phyloP scores from a whole-genome alignment of 768 basidiomycete species.

The Paxillus ammoniavirescens region DNA sequence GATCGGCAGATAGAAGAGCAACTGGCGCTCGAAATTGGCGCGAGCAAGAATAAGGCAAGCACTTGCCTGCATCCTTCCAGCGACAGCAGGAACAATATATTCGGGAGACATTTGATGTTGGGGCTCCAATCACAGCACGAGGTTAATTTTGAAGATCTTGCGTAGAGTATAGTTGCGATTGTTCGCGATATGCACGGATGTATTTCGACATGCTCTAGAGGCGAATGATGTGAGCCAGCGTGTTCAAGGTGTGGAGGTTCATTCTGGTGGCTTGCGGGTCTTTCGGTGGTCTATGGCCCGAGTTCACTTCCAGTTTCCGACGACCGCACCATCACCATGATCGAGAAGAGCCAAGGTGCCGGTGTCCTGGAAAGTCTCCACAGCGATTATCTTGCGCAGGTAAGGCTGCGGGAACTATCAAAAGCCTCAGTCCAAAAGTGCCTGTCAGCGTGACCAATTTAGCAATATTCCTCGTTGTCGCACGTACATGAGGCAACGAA shows the following conservation, averaged over 20 bases:
- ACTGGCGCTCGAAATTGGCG: background rate
- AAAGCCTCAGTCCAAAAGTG: background rate
- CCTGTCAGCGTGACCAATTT: conserved; percentile 10
- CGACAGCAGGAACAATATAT: background rate
- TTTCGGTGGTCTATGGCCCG: no score
- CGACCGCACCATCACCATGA: conserved; percentile 12
- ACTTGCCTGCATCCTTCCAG: background rate
- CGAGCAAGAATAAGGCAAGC: background rate
- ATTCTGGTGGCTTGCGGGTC: conserved; percentile 3
- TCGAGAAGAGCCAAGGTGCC: conserved; percentile 11
- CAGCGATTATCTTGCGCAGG: conserved; percentile 8
- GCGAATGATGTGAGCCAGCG: background rate
- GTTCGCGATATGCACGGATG: background rate
- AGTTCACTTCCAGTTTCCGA: background rate
- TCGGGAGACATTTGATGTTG: background rate
- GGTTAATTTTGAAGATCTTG: no score
- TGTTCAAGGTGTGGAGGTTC: background rate
- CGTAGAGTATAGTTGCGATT: background rate
- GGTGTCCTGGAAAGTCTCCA: conserved; percentile 24
- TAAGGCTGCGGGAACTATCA: conserved; percentile 1
- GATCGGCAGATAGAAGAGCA: background rate
- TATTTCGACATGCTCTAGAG: background rate
- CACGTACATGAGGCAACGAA: conserved; percentile 4
- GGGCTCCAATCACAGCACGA: background rate
- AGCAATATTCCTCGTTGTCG: conserved; percentile 6